These are phyloP conservation scores for Corinectria fuckeliana DNA, from an alignment of 2,329 filamentous ascomycete species.

Conservation along the genomic window DNA sequence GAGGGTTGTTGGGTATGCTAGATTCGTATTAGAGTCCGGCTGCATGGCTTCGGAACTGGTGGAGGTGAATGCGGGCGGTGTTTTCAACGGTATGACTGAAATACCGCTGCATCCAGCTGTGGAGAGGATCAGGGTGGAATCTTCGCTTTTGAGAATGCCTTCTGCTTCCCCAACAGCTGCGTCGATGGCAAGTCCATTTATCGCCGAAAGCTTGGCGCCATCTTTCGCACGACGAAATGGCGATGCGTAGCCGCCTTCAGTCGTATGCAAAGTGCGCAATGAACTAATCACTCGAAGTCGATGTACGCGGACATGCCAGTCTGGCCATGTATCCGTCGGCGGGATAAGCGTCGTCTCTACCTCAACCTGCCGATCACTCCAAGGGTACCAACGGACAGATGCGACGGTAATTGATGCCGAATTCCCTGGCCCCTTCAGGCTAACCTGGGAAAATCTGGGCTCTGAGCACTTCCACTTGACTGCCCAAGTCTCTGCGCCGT, in stretches of 20 bases:
- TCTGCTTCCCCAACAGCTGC: background rate
- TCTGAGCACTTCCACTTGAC: conserved; percentile 39
- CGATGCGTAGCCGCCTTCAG: conserved; percentile 31
- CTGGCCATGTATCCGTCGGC: conserved; percentile 41
- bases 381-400: conserved; percentile 32
- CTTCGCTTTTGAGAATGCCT: background rate
- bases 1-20: conserved; percentile 22
- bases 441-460: background rate
- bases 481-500: conserved; percentile 41
- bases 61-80: rapidly evolving
- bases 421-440: background rate
- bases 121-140: conserved; percentile 15
- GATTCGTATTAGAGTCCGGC: conserved; percentile 30
- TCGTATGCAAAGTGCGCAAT: conserved; percentile 8
- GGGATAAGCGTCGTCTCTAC: conserved; percentile 40
- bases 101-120: conserved; percentile 23
- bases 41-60: conserved; percentile 20
- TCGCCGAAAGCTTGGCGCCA: conserved; percentile 6
- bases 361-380: conserved; percentile 36
- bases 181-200: background rate
- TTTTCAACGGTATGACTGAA: background rate
- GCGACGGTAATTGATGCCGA: background rate
- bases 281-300: background rate
- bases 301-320: conserved; percentile 43
- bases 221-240: background rate